These are phyloP conservation scores for Fusarium drepaniforme DNA, from an alignment of 2,329 filamentous ascomycete genomes.

Conservation along the genomic window DNA sequence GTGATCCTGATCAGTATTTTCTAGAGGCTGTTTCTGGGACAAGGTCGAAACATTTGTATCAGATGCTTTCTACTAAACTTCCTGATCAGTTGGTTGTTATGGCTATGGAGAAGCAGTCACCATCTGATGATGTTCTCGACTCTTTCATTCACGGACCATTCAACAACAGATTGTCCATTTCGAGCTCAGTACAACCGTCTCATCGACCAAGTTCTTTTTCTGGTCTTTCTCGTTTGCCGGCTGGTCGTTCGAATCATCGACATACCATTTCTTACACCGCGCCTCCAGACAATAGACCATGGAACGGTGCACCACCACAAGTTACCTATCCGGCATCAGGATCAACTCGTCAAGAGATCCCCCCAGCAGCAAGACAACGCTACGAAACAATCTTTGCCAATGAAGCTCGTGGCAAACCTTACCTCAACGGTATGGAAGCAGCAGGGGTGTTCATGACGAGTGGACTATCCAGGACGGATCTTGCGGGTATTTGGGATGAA, in stretches of 20 bases:
- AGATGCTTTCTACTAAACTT: slow-evolving; percentile 7
- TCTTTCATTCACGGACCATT: background rate
- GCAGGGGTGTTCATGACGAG: slow-evolving; percentile 33
- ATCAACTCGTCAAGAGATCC: slow-evolving; percentile 1
- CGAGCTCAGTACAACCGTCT: background rate
- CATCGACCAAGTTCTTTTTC: slow-evolving; percentile 13
- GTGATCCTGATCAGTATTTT: slow-evolving; percentile 14
- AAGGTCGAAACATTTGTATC: slow-evolving; percentile 8
- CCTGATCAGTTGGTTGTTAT: background rate
- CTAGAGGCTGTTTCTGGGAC: background rate
- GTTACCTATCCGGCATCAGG: background rate
- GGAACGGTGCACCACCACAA: background rate
- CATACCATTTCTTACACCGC: background rate
- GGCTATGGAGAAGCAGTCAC: slow-evolving; percentile 1
- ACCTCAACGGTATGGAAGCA: slow-evolving; percentile 36
- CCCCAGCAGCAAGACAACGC: slow-evolving; percentile 3
- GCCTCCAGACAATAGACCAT: background rate
- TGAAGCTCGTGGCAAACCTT: slow-evolving; percentile 13
- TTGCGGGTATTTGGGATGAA: slow-evolving; percentile 40
- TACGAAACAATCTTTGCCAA: slow-evolving; percentile 18
- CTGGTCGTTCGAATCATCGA: background rate
- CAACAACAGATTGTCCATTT: background rate
- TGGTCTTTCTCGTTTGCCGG: background rate
- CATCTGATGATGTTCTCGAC: background rate
- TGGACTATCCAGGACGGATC: slow-evolving; percentile 25